Base-by-base conservation (phyloP, 2,329 filamentous ascomycete species). In the Aspergillaceae sp. region DNA sequence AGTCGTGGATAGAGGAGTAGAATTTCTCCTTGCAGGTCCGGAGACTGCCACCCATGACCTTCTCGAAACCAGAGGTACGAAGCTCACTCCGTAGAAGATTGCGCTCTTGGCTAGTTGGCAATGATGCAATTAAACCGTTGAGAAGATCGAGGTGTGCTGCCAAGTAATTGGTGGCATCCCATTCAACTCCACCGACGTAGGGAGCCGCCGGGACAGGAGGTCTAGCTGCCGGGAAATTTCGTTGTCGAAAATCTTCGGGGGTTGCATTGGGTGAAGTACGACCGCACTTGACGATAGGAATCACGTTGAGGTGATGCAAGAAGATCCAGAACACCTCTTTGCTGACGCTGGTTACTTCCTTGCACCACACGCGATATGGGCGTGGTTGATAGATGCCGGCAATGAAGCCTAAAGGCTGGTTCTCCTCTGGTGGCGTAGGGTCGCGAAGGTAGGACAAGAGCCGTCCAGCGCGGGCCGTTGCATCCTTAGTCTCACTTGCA, bases 281-380 rank as follows among this genome's bases (percentile, higher is more conserved):
- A 4, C 63, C 61, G 27, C 60, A 53, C 41, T 67, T 59, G 44
- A 61, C 51, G 46, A 69, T 56, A 30, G 87, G 77, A 34, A 97
- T 78, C 40, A 96, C 83, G 58, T 97, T 97, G 48, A 94, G 75
- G 56, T 94, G 86, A 67, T 97, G 91, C 45, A 97, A 76, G 71
- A 97, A 98, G 63, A 97, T 97, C 91, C 91, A 98, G 64, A 98
- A 98, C 29, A 97, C 91, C 65, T 98, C 91, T 66, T 96, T 96
- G 37, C 90, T 95, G 41, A 97, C 91, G 57, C 86, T 90, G 49
- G 84, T 83, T 11, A 91, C 82, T 68, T 98, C 92, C 66, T 90
- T 92, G 69, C 84, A 88, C 91, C 91, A 98, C 2, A 94, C 79
- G 32, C 88, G 85, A 66, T 96, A 98, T 0, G 91, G 91, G 0